These are phyloP conservation scores for Moesziomyces parantarcticus DNA, from an alignment of 1,284 basidiomycete genomes.

Conservation along the genomic window DNA sequence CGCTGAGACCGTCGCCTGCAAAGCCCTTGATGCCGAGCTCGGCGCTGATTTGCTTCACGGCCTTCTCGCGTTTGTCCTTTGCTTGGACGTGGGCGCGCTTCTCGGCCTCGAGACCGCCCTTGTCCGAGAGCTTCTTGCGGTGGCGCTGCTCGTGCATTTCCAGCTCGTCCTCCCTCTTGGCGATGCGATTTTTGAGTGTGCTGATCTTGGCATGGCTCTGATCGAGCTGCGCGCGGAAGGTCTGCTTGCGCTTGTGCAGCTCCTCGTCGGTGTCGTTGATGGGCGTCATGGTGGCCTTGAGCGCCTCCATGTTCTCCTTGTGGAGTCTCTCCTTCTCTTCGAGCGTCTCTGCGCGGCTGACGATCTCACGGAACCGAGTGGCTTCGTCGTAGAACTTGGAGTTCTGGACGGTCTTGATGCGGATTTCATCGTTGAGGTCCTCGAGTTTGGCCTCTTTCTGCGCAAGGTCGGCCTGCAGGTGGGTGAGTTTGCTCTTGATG, in stretches of 20 bases:
- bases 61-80: constrained; percentile 78
- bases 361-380: constrained; percentile 84
- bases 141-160: constrained; percentile 35
- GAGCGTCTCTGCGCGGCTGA: constrained; percentile 78
- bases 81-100: constrained; percentile 74
- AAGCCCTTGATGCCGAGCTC: constrained; percentile 81
- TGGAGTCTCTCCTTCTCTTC: constrained; percentile 77
- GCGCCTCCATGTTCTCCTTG: constrained; percentile 75
- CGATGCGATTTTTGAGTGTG: constrained; percentile 72
- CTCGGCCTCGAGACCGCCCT: constrained; percentile 65
- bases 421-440: constrained; percentile 55
- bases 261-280: constrained; percentile 82
- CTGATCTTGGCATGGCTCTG: constrained; percentile 72
- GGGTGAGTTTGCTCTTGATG: constrained; percentile 51
- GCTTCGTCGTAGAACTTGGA: constrained; percentile 84
- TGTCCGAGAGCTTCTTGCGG: constrained; percentile 49
- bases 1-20: constrained; percentile 75
- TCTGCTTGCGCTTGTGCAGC: constrained; percentile 76
- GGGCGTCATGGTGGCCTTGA: constrained; percentile 74
- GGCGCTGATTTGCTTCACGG: constrained; percentile 78
- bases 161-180: constrained; percentile 74
- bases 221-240: constrained; percentile 78
- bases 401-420: constrained; percentile 77
- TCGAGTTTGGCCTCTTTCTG: constrained; percentile 57
- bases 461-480: constrained; percentile 46